Base-by-base conservation (phyloP, 192 early-diverging fungal species). In the Backusella macrospora region DNA sequence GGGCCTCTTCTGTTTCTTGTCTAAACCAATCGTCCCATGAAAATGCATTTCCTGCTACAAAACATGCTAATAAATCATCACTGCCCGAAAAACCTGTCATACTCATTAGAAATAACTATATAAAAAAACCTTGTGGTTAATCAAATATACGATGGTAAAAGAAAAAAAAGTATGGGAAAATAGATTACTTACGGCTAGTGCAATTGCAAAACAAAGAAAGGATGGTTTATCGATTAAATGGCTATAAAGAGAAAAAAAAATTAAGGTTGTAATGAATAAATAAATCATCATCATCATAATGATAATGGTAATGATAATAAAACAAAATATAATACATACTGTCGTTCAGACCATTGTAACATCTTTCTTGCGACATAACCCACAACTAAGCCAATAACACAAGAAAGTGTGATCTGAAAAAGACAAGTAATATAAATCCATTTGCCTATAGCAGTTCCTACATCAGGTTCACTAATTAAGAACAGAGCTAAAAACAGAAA, bases 1-100 rank as follows among this genome's bases (percentile, higher is more conserved):
- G 90, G 3, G 93, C 89, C 64, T 93, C 92, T 38, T 92, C 83
- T 6, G 91, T 89, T 72, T 95, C 92, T 45, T 92, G 79, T 62
- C 90, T 89, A 77, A 95, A 97, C 95, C 95, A 98, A 55, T 92
- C 92, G 59, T 98, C 95, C 95, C 95, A 96, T 0, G 93, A 89
- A 46, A 95, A 91, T 4, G 89, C 82, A 80, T 92, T 90, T 12
- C 94, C 94, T 6, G 92, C 90, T 37, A 89, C 82, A 82, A 94
- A 95, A 69, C 90, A 91, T 66, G 93, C 88, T 37, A 96, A 75
- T 14, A 96, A 85, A 62, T 91, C 89, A 71, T 95, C 91, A 45
- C 88, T 75, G 26, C 89, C 92, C 8, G 92, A 77, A 14, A 94
- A 84, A 6, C 90, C 90, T 46, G 89, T 90, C 46, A 90, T 74